Evolutionary conservation across 192 early-diverging fungal genomes (phyloP), one percentile per base, ranked within the genome.

Genomic region (Backusella tarrabulga): DNA sequence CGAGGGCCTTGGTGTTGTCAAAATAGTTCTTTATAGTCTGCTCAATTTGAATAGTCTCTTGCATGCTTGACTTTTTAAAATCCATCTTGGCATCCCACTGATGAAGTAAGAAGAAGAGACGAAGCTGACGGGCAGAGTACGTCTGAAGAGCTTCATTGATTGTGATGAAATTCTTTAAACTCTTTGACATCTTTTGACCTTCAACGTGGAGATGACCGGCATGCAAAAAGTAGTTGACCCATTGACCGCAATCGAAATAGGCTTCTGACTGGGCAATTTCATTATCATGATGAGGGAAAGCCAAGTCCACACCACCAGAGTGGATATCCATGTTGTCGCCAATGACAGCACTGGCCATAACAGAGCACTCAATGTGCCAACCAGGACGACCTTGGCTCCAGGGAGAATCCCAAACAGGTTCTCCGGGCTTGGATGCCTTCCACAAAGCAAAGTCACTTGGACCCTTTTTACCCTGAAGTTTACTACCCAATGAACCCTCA

Each of bases 321-420:
- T 99, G 98, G 71, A 99, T 93, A 79, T 99, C 98, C 79, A 99
- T 90, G 34, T 91, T 87, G 40, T 90, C 84, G 19, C 95, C 97
- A 69, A 98, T 83, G 29, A 98, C 88, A 78, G 94, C 96, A 77
- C 93, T 93, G 21, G 97, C 97, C 98, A 99, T 99, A 41, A 92
- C 98, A 26, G 95, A 97, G 91, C 98, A 99, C 88, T 99, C 98
- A 87, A 99, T 99, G 78, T 99, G 98, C 98, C 98, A 99, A 38
- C 98, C 98, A 7, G 98, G 98, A 44, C 98, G 94, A 17, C 98
- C 98, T 66, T 85, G 77, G 21, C 92, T 93, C 97, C 97, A 99
- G 19, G 96, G 95, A 17, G 95, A 97, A 19, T 91, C 80, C 97
- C 97, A 99, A 26, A 85, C 82, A 12, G 98, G 98, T 83, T 99